These are phyloP conservation scores for Ganoderma lucidum DNA, from an alignment of 1,284 basidiomycete species.

Conservation along the genomic window DNA sequence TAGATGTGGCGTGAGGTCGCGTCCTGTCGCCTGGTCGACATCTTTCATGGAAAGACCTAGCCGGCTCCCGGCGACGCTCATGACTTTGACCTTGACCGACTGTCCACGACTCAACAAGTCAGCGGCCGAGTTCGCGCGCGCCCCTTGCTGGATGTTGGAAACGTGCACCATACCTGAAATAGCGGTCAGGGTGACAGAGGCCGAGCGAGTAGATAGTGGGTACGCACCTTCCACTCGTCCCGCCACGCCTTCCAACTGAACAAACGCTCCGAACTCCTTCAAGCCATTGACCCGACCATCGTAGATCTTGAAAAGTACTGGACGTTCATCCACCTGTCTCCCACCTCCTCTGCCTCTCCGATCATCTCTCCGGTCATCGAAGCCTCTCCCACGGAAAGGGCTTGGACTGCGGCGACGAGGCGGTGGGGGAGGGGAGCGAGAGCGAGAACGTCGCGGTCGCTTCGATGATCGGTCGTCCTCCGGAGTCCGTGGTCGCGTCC, in stretches of 20 bases:
- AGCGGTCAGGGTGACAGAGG: conserved; percentile 16
- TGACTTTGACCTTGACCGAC: conserved; percentile 93
- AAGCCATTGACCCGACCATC: conserved; percentile 85
- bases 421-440: conserved; percentile 49
- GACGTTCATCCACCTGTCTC: conserved; percentile 77
- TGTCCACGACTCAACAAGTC: conserved; percentile 90
- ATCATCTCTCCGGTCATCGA: conserved; percentile 53
- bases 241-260: conserved; percentile 85
- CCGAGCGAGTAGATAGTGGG: conserved; percentile 40
- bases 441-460: conserved; percentile 60
- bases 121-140: conserved; percentile 85
- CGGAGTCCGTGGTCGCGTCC: conserved; percentile 53
- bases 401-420: conserved; percentile 61
- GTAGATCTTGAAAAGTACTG: conserved; percentile 96
- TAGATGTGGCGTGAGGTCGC: conserved; percentile 92
- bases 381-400: conserved; percentile 59
- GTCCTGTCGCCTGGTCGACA: conserved; percentile 91
- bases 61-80: conserved; percentile 87
- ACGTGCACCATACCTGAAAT: conserved; percentile 92
- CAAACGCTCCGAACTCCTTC: conserved; percentile 97
- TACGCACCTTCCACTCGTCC: conserved; percentile 88
- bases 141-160: conserved; percentile 86
- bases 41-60: conserved; percentile 96
- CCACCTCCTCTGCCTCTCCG: conserved; percentile 49
- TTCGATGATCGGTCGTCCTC: conserved; percentile 61